Conservation (phyloP, 2,329 filamentous ascomycete species). For the Aspergillus tubingensis region DNA sequence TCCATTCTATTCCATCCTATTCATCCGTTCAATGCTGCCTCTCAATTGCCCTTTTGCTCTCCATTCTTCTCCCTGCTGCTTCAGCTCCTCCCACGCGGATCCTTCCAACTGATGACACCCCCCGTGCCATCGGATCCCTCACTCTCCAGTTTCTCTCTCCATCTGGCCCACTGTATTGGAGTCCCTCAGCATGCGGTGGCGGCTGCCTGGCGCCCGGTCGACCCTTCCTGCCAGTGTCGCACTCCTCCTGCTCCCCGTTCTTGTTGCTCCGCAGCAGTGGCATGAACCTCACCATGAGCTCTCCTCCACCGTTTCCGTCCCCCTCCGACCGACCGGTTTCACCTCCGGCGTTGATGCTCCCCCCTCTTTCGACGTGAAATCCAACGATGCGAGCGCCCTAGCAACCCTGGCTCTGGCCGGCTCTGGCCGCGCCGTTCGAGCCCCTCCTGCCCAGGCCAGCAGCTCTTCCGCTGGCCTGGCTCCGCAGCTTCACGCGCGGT, state of each 20-base stretch:
- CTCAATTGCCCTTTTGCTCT: neutral
- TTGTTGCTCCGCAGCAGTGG: slow-evolving; percentile 67
- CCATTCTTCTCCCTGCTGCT: neutral
- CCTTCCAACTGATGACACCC: slow-evolving; percentile 14
- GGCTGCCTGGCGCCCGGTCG: slow-evolving; percentile 61
- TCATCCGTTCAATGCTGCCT: no score
- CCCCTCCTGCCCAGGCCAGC: slow-evolving; percentile 76
- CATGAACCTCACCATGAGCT: slow-evolving; percentile 35
- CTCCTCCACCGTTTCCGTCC: slow-evolving; percentile 32
- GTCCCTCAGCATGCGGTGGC: slow-evolving; percentile 61
- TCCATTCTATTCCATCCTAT: no score
- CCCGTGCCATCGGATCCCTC: slow-evolving; percentile 3
- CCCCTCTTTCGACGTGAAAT: slow-evolving; percentile 37
- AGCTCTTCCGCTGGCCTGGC: slow-evolving; percentile 66
- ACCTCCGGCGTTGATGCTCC: slow-evolving; percentile 23
- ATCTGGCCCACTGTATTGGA: slow-evolving; percentile 33
- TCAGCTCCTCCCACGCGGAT: slow-evolving; percentile 6
- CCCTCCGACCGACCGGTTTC: slow-evolving; percentile 26
- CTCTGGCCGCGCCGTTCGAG: slow-evolving; percentile 78
- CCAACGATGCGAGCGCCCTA: slow-evolving; percentile 84
- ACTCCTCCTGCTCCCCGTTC: slow-evolving; percentile 60
- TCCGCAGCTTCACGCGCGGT: slow-evolving; percentile 92
- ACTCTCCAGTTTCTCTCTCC: neutral
- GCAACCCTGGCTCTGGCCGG: slow-evolving; percentile 94
- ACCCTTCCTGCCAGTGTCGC: slow-evolving; percentile 59